These are phyloP conservation scores for Leishmania mexicana DNA, from an alignment of 208 protist genomes.

Conservation along the genomic window DNA sequence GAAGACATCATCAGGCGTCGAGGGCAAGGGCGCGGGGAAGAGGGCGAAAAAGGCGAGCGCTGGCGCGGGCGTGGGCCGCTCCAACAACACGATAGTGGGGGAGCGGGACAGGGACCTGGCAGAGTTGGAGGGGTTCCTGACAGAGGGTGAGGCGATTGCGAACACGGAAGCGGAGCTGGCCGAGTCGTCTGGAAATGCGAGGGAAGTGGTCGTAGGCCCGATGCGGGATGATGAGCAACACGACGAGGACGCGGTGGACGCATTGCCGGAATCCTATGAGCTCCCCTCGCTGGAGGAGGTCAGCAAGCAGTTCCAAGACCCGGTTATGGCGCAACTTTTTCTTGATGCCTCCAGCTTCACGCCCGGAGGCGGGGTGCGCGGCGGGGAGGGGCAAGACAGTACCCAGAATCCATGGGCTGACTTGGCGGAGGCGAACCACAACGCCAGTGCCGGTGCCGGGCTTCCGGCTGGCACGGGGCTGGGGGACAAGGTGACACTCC, in stretches of 20 bases:
- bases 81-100: conserved; percentile 33
- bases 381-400: conserved; percentile 6
- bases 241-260: conserved; percentile 18
- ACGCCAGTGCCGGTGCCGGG: conserved; percentile 13
- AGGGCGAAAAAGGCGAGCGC: conserved; percentile 3
- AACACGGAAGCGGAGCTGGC: background rate
- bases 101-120: conserved; percentile 54
- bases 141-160: background rate
- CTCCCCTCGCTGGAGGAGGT: conserved; percentile 85
- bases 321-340: conserved; percentile 82
- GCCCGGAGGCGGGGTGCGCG: conserved; percentile 25
- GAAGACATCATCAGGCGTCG: background rate
- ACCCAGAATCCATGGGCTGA: conserved; percentile 11
- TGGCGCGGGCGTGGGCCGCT: background rate
- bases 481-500: conserved; percentile 63
- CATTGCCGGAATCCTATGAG: conserved; percentile 35
- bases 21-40: conserved; percentile 9
- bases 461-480: background rate
- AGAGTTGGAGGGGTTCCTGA: conserved; percentile 52
- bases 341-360: conserved; percentile 65
- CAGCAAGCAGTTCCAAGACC: conserved; percentile 78
- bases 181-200: conserved; percentile 1
- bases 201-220: background rate
- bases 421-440: conserved; percentile 16
- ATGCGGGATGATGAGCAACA: background rate